Percentiles rank a stretch among this genome's conserved stretches.
These are phyloP conservation scores for Zizania palustris DNA, from an alignment of 202 grass and related monocot genomes.

Conservation along the genomic window DNA sequence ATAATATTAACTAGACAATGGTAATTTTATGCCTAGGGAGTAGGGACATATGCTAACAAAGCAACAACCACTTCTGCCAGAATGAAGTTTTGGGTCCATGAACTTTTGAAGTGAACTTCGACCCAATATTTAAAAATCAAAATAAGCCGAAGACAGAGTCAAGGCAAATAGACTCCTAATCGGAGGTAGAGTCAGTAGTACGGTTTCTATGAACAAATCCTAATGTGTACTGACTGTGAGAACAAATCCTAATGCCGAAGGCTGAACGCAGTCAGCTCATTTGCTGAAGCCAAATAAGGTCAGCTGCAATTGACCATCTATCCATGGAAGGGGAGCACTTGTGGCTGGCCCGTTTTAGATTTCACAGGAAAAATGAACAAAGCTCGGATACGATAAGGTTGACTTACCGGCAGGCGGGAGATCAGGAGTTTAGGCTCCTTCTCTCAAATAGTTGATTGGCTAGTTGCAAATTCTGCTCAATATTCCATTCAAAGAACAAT, in stretches of 20 bases:
- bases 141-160: constrained; percentile 16
- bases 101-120: no score
- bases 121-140: not conserved
- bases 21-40: no score
- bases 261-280: constrained; percentile 15
- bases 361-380: constrained; percentile 24
- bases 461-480: constrained; percentile 15
- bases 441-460: not conserved
- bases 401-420: constrained; percentile 17
- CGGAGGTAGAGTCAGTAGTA: constrained; percentile 20
- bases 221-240: constrained; percentile 16
- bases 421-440: constrained; percentile 12
- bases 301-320: constrained; percentile 22
- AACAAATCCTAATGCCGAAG: constrained; percentile 13
- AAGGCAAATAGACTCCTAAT: constrained; percentile 21
- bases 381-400: constrained; percentile 9
- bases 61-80: constrained; percentile 12
- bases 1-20: no score
- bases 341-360: constrained; percentile 14
- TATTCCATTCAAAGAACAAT: constrained; percentile 9
- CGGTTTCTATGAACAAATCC: constrained; percentile 15
- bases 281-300: constrained; percentile 22
- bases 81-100: no score
- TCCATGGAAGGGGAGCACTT: constrained; percentile 9
- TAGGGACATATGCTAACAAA: constrained; percentile 13